Evolutionary conservation across 805 yeast genomes (phyloP).

Genomic region (Candida andamanensis): DNA sequence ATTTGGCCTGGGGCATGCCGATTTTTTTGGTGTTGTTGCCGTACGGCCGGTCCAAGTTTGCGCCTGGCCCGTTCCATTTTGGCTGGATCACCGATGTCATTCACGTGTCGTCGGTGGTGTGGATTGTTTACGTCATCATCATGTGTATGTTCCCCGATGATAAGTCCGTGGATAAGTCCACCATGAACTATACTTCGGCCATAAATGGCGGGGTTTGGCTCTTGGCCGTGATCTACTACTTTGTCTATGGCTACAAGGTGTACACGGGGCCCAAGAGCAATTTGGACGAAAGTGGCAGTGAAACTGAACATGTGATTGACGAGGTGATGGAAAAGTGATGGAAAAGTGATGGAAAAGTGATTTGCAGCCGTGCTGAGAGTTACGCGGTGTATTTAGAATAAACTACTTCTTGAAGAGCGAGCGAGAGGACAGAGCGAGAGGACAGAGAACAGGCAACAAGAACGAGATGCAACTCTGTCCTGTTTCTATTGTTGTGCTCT

Average conservation of each 20-base stretch:
- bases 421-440: too few species aligned
- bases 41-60: conserved; percentile 44
- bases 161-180: conserved; percentile 31
- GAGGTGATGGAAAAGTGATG: background rate
- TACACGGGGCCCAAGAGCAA: conserved; percentile 51
- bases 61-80: conserved; percentile 63
- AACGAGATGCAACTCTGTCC: too few species aligned
- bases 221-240: conserved; percentile 48
- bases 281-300: conserved; percentile 10
- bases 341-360: conserved; percentile 1
- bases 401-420: too few species aligned
- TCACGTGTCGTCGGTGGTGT: conserved; percentile 42
- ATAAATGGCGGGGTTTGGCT: conserved; percentile 60
- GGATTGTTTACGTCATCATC: conserved; percentile 49
- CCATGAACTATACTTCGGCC: conserved; percentile 69
- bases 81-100: conserved; percentile 47
- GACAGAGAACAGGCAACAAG: too few species aligned
- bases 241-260: conserved; percentile 45
- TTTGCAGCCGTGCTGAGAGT: background rate
- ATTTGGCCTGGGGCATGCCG: conserved; percentile 59
- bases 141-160: conserved; percentile 59
- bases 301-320: background rate
- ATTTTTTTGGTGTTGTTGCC: conserved; percentile 50
- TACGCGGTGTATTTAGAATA: too few species aligned
- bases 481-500: too few species aligned